Base-by-base conservation (phyloP, 1,284 basidiomycete genomes). In the Leccinum pachyderme region DNA sequence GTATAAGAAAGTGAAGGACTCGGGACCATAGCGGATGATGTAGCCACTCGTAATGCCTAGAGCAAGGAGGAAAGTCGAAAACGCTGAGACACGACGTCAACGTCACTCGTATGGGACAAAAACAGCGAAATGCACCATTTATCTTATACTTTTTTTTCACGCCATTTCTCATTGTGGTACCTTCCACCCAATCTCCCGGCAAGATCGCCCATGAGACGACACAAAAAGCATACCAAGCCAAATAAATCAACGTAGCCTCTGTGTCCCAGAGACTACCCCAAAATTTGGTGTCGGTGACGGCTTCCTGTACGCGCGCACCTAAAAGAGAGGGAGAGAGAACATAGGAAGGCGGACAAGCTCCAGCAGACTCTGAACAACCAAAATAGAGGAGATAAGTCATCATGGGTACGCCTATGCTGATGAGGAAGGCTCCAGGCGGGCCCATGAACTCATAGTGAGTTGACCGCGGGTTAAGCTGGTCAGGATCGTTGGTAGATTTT, bases 181-280 rank as follows among this genome's bases (percentile, higher is more conserved):
- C 97, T 58, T 92, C 79, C 11, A 97, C 80, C 80, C 83, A 83
- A 61, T 94, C 89, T 7, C 93, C 95, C 0, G 97, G 97, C 7
- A 99, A 75, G 33, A 95, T 66, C 8, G 76, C 78, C 95, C 95
- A 98, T 8, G 91, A 82, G 2, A 84, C 71, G 43, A 98, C 83
- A 60, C 84, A 89, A 74, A 90, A 99, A 15, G 83, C 75, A 73
- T 98, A 98, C 96, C 96, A 99, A 0, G 72, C 91, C 52, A 89
- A 72, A 75, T 98, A 99, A 31, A 91, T 80, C 28, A 82, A 66
- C 15, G 82, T 72, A 0, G 91, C 95, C 55, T 93, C 76, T 0
- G 82, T 82, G 67, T 98, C 94, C 83, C 89, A 95, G 7, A 97
- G 79, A 32, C 77, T 71, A 53, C 73, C 75, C 88, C 89, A 91